phyloP scores from a whole-genome alignment of 2,329 filamentous ascomycete genomes.

The Arthroderma uncinatum region DNA sequence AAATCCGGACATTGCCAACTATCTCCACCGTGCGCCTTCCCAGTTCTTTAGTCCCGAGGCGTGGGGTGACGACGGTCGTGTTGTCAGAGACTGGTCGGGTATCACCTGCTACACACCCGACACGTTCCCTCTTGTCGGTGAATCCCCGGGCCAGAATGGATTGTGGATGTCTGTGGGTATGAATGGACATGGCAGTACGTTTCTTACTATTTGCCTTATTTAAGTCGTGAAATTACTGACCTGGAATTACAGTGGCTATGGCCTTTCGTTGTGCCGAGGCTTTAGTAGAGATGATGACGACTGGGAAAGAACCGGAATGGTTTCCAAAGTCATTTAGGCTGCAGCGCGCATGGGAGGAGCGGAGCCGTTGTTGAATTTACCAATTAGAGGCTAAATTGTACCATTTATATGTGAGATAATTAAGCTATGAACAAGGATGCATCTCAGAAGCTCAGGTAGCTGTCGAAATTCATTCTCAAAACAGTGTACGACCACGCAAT shows the following conservation, averaged over 20 bases:
- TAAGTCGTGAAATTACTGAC: background rate
- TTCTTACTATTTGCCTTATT: background rate
- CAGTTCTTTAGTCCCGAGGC: background rate
- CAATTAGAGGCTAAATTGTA: background rate
- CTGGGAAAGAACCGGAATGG: background rate
- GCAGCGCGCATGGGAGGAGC: background rate
- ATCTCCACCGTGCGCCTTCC: background rate
- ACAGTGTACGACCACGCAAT: background rate
- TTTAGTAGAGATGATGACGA: background rate
- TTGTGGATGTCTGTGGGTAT: background rate
- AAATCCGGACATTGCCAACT: background rate
- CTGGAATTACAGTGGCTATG: background rate
- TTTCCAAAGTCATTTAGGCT: constrained; percentile 1
- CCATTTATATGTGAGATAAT: background rate
- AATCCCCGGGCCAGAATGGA: background rate
- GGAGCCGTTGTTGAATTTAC: background rate
- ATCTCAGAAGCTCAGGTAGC: background rate
- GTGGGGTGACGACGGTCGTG: background rate
- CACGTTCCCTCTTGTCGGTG: constrained; percentile 1
- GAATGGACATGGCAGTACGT: constrained; percentile 1
- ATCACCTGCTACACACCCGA: constrained; percentile 1
- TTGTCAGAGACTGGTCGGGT: background rate
- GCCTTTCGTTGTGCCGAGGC: background rate
- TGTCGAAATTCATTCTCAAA: background rate
- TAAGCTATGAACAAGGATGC: background rate